phyloP scores from a whole-genome alignment of 1,284 basidiomycete genomes.

The Porodaedalea pini region DNA sequence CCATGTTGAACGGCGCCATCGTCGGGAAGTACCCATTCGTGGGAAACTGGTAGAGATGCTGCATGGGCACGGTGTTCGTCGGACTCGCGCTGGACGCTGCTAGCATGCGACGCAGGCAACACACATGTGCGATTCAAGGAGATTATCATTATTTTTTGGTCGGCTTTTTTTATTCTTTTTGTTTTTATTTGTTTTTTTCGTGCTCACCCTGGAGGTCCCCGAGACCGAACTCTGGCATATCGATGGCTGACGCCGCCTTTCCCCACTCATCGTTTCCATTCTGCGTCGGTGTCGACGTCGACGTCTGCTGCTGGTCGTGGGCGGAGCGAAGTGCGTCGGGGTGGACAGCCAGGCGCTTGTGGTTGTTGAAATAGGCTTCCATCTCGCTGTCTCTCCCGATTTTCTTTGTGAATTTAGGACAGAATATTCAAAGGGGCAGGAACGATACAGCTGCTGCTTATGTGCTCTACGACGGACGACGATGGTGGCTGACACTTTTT shows the following conservation, averaged over 20 bases:
- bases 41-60: conserved; percentile 27
- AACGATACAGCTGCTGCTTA: conserved; percentile 2
- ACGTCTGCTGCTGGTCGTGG: conserved; percentile 48
- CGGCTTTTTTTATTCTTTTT: not conserved
- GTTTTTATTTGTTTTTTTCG: not conserved
- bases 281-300: conserved; percentile 27
- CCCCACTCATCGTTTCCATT: conserved; percentile 24
- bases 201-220: conserved; percentile 38
- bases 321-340: conserved; percentile 24
- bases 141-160: not conserved
- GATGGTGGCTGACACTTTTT: conserved; percentile 39
- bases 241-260: conserved; percentile 29
- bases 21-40: conserved; percentile 37
- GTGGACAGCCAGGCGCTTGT: not conserved
- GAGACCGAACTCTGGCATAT: conserved; percentile 43
- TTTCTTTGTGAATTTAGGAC: not conserved
- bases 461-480: conserved; percentile 21
- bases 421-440: not conserved
- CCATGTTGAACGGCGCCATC: conserved; percentile 49
- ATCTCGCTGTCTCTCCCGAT: conserved; percentile 1
- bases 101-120: not conserved
- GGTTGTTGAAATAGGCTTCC: conserved; percentile 5
- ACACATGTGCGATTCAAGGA: conserved; percentile 1
- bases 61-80: conserved; percentile 12
- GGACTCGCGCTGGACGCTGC: conserved; percentile 14